Base-by-base conservation (phyloP, 75 land plant genomes). In the Adiantum capillusveneris region DNA sequence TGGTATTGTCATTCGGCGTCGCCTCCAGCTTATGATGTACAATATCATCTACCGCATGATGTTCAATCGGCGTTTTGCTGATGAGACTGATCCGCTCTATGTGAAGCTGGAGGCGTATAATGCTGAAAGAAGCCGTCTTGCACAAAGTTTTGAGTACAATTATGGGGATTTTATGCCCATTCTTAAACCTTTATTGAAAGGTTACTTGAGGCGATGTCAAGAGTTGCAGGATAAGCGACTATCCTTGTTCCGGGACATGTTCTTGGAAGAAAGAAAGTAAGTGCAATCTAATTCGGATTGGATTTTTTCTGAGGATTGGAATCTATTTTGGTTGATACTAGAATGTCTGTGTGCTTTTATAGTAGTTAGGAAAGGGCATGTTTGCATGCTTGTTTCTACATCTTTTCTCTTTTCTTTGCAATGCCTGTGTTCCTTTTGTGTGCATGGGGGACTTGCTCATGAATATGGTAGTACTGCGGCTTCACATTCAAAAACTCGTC, bases 61-160 rank as follows among this genome's bases (percentile, higher is more conserved):
- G 77, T 75, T 75, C 53, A 67, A 75, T 44, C 52, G 46, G 21
- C 20, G 77, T 54, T 75, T 75, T 14, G 77, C 72, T 66, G 45
- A 42, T 20, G 68, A 64, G 49, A 60, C 56, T 42, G 78, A 72
- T 60, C 78, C 69, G 12, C 48, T 75, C 29, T 75, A 50, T 20
- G 11, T 72, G 28, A 49, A 59, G 64, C 58, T 65, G 25, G 55
- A 24, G 6, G 49, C 17, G 2, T 41, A 73, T 37, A 75, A 75
- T 48, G 64, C 72, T 2, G 64, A 75, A 64, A 58, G 76, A 48
- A 75, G 76, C 37, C 57, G 59, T 11, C 27, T 75, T 31, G 76
- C 77, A 0, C 76, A 75, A 57, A 75, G 78, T 54, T 75, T 75
- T 30, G 78, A 75, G 43, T 75, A 75, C 64, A 75, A 75, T 69